A percentile compares a stretch with the other conserved stretches of the same genome.
Conservation (phyloP, 2,329 filamentous ascomycete genomes). For the Chaetomiaceae sp. region DNA sequence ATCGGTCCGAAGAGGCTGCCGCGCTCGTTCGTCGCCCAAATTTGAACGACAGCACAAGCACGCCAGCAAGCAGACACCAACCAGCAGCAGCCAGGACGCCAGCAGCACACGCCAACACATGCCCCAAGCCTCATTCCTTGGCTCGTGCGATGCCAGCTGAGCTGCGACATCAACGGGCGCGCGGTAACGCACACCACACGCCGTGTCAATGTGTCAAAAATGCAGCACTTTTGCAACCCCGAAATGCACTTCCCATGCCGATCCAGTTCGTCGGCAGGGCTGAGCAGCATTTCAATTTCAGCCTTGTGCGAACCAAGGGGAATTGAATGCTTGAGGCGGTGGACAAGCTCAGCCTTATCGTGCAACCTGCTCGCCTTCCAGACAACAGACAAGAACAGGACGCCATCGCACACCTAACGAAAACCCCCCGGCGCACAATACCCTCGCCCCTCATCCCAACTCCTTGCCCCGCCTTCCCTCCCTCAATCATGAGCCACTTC, state of each 20-base stretch:
- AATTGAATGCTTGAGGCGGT: not conserved
- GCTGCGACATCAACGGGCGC: slow-evolving; percentile 2
- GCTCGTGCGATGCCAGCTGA: slow-evolving; percentile 7
- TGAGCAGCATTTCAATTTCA: not conserved
- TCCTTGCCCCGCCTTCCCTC: too few species aligned
- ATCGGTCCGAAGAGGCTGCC: slow-evolving; percentile 29
- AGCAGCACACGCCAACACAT: not conserved
- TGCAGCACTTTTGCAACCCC: not conserved
- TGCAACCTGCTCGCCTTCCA: not conserved
- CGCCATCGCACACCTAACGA: too few species aligned
- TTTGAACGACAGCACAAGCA: not conserved
- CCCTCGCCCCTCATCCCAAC: too few species aligned
- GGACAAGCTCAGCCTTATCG: not conserved
- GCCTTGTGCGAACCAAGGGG: not conserved
- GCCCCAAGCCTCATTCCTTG: slow-evolving; percentile 16
- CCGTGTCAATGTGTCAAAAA: too few species aligned
- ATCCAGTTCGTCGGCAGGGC: not conserved
- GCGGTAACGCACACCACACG: too few species aligned
- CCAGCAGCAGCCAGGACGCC: not conserved
- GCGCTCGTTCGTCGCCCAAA: not conserved
- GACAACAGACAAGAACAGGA: too few species aligned
- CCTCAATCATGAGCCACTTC: too few species aligned
- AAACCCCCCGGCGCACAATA: too few species aligned
- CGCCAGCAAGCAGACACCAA: too few species aligned
- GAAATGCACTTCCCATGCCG: not conserved